phyloP scores from a whole-genome alignment of 305 asterid genomes.

The Fraxinus dipetala region DNA sequence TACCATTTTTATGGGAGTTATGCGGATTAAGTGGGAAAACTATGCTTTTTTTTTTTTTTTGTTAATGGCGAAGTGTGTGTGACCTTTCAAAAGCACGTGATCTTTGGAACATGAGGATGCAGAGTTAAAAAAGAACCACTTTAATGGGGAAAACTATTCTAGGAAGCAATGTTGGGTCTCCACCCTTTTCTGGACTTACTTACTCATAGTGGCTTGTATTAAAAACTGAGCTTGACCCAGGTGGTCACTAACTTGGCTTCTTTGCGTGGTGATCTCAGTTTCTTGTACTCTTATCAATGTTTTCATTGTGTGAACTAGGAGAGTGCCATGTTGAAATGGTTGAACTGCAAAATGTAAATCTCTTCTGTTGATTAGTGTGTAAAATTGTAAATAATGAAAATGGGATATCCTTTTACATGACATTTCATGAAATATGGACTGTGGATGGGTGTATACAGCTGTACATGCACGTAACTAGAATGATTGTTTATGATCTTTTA shows the following conservation, averaged over 20 bases:
- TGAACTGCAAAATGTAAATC: not conserved
- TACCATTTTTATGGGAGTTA: not conserved
- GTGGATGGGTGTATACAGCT: not conserved
- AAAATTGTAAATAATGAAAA: not conserved
- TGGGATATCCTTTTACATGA: slow-evolving; percentile 16
- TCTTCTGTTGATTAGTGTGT: slow-evolving; percentile 10
- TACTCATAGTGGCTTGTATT: not conserved
- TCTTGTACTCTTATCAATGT: not conserved
- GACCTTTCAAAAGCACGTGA: not conserved
- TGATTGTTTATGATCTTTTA: slow-evolving; percentile 17
- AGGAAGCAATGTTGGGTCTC: slow-evolving; percentile 1
- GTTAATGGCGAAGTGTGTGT: not conserved
- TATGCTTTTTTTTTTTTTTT: not conserved
- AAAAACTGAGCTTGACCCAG: slow-evolving; percentile 7
- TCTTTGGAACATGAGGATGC: not conserved
- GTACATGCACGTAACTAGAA: not conserved
- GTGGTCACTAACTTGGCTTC: slow-evolving; percentile 1
- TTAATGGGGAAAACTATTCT: not conserved
- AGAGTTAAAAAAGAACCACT: not conserved
- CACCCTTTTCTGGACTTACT: slow-evolving; percentile 6
- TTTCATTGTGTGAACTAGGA: not conserved
- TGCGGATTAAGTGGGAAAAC: not conserved
- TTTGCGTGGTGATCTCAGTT: not conserved
- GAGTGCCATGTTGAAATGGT: slow-evolving; percentile 12
- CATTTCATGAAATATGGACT: slow-evolving; percentile 10